Evolutionary conservation across 1,139 yeast species (phyloP), one percentile per base, ranked within the genome.

Genomic region (Lodderomyces elongisporus): DNA sequence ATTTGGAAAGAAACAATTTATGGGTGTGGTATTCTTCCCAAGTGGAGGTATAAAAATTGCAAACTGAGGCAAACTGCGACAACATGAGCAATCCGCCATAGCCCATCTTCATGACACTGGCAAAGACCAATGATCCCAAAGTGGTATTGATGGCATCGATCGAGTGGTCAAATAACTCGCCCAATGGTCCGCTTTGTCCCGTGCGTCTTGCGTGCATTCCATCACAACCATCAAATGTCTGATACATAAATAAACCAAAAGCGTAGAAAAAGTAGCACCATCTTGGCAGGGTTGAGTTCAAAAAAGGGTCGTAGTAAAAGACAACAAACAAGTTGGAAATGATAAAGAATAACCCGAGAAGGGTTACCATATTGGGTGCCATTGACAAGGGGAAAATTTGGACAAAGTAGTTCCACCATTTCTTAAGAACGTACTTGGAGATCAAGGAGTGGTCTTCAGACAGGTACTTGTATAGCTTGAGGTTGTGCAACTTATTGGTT

Each of bases 21-120:
- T 88, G 95, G 1, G 97, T 89, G 51, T 88, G 93, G 54, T 76
- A 89, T 53, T 88, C 96, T 60, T 89, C 97, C 97, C 97, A 89
- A 0, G 97, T 89, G 30, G 94, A 81, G 37, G 85, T 60, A 54
- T 88, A 89, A 54, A 89, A 89, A 59, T 89, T 89, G 46, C 81
- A 72, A 33, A 87, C 70, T 5, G 89, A 66, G 6, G 83, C 82
- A 57, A 87, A 84, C 54, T 87, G 96, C 9, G 85, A 61, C 34
- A 79, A 44, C 39, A 85, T 52, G 28, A 84, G 64, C 42, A 74
- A 50, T 62, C 79, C 73, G 5, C 83, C 75, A 49, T 75, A 80
- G 0, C 95, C 94, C 57, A 83, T 63, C 38, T 82, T 81, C 27
- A 80, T 67, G 7, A 77, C 87, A 2, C 94, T 77, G 4, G 79